Base-by-base conservation (phyloP, 2,329 filamentous ascomycete genomes). In the Sporothrix phasma region DNA sequence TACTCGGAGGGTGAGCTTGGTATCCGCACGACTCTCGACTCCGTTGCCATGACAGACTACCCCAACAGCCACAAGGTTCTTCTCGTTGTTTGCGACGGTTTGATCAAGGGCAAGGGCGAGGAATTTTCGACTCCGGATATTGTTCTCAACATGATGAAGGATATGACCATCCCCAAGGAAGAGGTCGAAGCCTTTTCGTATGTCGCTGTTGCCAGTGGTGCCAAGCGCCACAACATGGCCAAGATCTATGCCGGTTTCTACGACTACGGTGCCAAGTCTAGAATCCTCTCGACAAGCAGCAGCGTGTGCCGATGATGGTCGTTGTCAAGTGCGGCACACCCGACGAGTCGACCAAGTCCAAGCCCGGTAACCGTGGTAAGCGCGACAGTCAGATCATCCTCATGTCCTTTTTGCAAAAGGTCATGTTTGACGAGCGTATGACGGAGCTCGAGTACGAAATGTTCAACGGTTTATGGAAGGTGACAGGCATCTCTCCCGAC, bases 381-480 rank as follows among this genome's bases (percentile, higher is more conserved):
- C 90, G 94, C 74, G 94, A 99, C 81, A 96, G 91, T 79, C 94
- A 99, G 76, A 97, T 99, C 72, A 94, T 99, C 70, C 83, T 99
- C 69, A 99, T 99, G 94, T 97, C 92, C 5, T 99, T 99, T 82
- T 79, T 99, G 70, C 94, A 99, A 74, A 99, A 99, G 79, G 94
- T 99, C 73, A 99, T 99, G 94, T 99, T 99, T 72, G 94, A 99
- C 74, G 95, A 99, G 78, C 89, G 94, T 67, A 99, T 99, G 94
- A 99, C 95, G 19, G 93, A 99, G 76, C 87, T 99, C 61, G 94
- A 99, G 75, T 99, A 92, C 73, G 94, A 99, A 74, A 97, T 99
- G 90, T 99, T 99, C 81, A 99, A 97, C 74, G 94, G 94, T 62
- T 82, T 99, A 68, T 99, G 93, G 92, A 96, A 96, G 76, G 90